Evolutionary conservation across 768 basidiomycete genomes (phyloP).

Genomic region (Daedalea quercina): DNA sequence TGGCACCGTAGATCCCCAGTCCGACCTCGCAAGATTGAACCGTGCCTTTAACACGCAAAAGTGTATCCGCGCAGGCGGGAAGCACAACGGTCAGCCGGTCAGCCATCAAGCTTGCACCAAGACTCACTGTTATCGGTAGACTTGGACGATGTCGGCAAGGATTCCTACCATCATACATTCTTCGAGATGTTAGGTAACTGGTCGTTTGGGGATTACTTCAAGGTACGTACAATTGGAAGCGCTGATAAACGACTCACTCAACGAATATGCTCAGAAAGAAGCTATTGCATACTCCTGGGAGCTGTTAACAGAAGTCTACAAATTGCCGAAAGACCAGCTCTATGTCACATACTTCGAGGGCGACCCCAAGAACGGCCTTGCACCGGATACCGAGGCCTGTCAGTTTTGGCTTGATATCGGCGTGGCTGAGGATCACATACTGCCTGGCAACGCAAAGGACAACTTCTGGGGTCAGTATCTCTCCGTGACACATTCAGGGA

Average conservation of each 20-base stretch:
- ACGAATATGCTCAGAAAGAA: conserved; percentile 58
- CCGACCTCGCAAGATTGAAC: conserved; percentile 83
- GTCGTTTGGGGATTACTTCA: conserved; percentile 99
- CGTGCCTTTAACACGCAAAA: conserved; percentile 97
- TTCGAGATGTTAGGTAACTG: conserved; percentile 99
- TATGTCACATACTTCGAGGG: conserved; percentile 99
- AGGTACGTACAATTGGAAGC: conserved; percentile 39
- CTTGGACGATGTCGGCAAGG: conserved; percentile 97
- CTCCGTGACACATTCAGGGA: too few relatives aligned
- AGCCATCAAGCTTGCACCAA: neutral
- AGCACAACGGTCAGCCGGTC: conserved; percentile 77
- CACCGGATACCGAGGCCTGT: conserved; percentile 84
- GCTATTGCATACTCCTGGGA: conserved; percentile 94
- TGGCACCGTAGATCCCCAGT: conserved; percentile 95
- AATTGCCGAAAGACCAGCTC: conserved; percentile 81
- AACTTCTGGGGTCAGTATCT: conserved; percentile 90
- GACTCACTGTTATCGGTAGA: conserved; percentile 42
- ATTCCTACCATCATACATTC: conserved; percentile 96
- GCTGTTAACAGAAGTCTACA: conserved; percentile 83
- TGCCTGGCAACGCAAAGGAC: conserved; percentile 93
- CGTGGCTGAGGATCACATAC: conserved; percentile 80
- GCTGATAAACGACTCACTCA: neutral
- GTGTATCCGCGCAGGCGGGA: conserved; percentile 97
- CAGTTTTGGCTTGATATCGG: conserved; percentile 87
- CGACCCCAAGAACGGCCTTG: conserved; percentile 75